Evolutionary conservation across 2,329 filamentous ascomycete species (phyloP), one percentile per base, ranked within the genome.

Genomic region (Phialophora expanda): DNA sequence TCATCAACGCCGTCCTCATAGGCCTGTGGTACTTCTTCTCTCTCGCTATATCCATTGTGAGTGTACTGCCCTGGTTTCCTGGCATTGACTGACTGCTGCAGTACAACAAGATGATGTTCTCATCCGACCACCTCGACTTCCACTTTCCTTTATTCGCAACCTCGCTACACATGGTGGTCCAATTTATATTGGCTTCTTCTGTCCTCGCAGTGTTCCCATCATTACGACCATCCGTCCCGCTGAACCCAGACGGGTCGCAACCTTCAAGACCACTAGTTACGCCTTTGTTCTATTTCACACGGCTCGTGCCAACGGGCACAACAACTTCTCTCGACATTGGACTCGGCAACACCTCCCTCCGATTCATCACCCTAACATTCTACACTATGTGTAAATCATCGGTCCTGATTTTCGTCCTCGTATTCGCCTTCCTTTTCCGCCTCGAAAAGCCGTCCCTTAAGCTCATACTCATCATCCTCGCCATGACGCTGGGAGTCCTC

Each of bases 91-190:
- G 61, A 71, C 38, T n/a, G 51, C 51, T 8, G 44, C 72, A 95
- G 90, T 99, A 98, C 84, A 99, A 99, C 85, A 98, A 97, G 82
- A 98, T 95, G 95, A 98, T 99, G 94, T 98, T 99, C 80, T 91
- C 91, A 74, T 86, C 89, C 68, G 69, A 72, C 20, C 87, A 90
- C 71, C 86, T 96, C 72, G 90, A 97, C 78, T 99, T 99, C 77
- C 89, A 91, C 59, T 98, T 95, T 74, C 95, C 95, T 46, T 85
- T 99, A 57, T 98, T 98, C 79, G 97, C 93, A 11, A 99, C 95
- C 3, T 91, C 92, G 70, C 83, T 95, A 77, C 95, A 99, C 81
- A 98, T 98, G 93, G 81, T 93, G 24, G 93, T 99, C 57, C 95
- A 99, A 76, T 98, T 98, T 78, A 79, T 84, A 17, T 86, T 98